phyloP scores from a whole-genome alignment of 768 basidiomycete species.

The Polyporus arcularius region DNA sequence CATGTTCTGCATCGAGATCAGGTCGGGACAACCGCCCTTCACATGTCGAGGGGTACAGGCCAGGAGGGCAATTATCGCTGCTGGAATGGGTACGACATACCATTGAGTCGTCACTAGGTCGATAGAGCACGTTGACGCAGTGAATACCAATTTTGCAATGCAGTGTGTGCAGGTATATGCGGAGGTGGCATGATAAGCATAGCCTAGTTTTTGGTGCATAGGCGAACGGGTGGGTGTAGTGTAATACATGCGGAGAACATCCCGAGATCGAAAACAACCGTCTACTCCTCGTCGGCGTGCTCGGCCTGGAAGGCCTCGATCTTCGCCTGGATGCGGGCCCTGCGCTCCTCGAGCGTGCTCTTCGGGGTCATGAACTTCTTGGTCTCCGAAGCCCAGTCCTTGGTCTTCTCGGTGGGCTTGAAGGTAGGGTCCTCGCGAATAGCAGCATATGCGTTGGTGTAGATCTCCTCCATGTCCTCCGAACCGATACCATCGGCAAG shows the following conservation, averaged over 20 bases:
- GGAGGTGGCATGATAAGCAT: slow-evolving; percentile 18
- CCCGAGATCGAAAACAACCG: slow-evolving; percentile 18
- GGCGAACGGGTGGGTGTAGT: not conserved
- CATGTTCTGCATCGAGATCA: slow-evolving; percentile 53
- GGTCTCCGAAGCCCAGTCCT: slow-evolving; percentile 89
- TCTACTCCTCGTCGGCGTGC: slow-evolving; percentile 62
- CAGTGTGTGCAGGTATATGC: not conserved
- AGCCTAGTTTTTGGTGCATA: slow-evolving; percentile 23
- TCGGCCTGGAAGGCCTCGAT: slow-evolving; percentile 87
- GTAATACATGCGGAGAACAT: slow-evolving; percentile 12
- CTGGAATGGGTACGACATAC: slow-evolving; percentile 57
- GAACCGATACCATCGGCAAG: slow-evolving; percentile 95
- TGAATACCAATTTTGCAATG: too few relatives aligned
- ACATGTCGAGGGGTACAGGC: slow-evolving; percentile 42
- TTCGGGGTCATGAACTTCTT: slow-evolving; percentile 67
- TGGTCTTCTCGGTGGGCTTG: slow-evolving; percentile 85
- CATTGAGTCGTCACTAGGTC: slow-evolving; percentile 35
- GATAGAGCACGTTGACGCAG: not conserved
- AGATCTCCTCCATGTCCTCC: slow-evolving; percentile 97
- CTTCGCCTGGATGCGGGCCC: slow-evolving; percentile 79
- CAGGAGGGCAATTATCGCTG: slow-evolving; percentile 37
- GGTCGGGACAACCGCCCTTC: slow-evolving; percentile 20
- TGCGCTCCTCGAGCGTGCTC: slow-evolving; percentile 78
- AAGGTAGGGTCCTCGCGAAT: slow-evolving; percentile 94
- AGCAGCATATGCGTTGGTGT: slow-evolving; percentile 87